Percentiles rank a stretch among this genome's conserved stretches.
Evolutionary conservation across 164 flowering plant species (phyloP).

Genomic region (Magnolia officinalis): DNA sequence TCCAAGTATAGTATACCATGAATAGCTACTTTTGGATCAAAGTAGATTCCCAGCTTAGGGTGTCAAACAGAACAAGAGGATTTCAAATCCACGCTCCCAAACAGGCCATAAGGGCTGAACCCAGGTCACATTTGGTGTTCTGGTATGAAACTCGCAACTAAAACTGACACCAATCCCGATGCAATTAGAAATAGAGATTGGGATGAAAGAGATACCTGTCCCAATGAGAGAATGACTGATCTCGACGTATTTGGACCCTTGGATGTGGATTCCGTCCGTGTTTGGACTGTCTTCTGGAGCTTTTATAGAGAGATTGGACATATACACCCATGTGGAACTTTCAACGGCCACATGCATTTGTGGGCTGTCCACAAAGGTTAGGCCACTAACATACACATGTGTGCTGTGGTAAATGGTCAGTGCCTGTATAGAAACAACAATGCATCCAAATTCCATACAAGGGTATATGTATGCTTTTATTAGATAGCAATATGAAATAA

Average conservation of each 20-base stretch:
- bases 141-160: background rate
- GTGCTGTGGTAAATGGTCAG: background rate
- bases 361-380: slow-evolving; percentile 20
- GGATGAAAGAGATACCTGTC: slow-evolving; percentile 19
- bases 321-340: background rate
- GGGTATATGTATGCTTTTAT: too few relatives aligned
- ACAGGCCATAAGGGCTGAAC: background rate
- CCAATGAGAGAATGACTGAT: slow-evolving; percentile 19
- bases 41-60: too few relatives aligned
- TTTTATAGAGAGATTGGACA: slow-evolving; percentile 10
- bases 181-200: background rate
- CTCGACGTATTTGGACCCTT: slow-evolving; percentile 7
- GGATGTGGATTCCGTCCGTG: slow-evolving; percentile 41
- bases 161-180: background rate
- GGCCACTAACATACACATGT: slow-evolving; percentile 12
- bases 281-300: slow-evolving; percentile 39
- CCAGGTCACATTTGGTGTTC: too few relatives aligned
- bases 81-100: too few relatives aligned
- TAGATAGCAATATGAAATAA: too few relatives aligned
- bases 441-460: too few relatives aligned
- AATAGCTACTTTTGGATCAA: too few relatives aligned
- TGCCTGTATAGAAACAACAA: background rate
- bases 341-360: slow-evolving; percentile 24
- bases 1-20: too few relatives aligned
- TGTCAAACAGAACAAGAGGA: too few relatives aligned